A percentile compares a stretch with the other conserved stretches of the same genome.
These are phyloP conservation scores for Medicago ruthenica DNA, from an alignment of 306 rosid species.

Conservation along the genomic window DNA sequence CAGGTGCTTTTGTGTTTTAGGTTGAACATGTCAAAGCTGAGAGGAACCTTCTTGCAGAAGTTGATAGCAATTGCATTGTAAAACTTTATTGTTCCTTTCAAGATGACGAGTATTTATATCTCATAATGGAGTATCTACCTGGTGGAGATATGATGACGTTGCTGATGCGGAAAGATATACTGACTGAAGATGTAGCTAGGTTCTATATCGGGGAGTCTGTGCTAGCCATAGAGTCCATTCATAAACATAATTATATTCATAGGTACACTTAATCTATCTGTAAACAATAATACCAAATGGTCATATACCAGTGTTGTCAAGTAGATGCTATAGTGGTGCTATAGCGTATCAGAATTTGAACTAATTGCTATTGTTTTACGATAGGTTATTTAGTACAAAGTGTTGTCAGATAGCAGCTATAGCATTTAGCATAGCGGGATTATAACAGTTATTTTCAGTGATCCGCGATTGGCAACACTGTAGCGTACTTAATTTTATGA, in stretches of 20 bases:
- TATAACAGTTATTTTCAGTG: not conserved
- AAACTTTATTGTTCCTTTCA: constrained; percentile 91
- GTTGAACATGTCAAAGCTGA: constrained; percentile 96
- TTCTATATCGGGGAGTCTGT: constrained; percentile 90
- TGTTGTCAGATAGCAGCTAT: not conserved
- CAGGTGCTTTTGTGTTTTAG: constrained; percentile 49
- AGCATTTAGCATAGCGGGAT: not conserved
- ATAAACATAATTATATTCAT: constrained; percentile 86
- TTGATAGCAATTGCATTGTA: constrained; percentile 85
- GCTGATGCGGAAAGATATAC: constrained; percentile 82
- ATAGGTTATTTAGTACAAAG: not conserved
- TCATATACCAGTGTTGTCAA: not conserved
- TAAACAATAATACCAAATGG: constrained; percentile 1
- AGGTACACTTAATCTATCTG: constrained; percentile 52
- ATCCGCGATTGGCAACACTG: not conserved
- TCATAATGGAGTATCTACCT: constrained; percentile 89
- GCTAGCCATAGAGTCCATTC: constrained; percentile 92
- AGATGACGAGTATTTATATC: constrained; percentile 86
- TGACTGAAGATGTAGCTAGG: constrained; percentile 79
- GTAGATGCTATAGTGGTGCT: not conserved
- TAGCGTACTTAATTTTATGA: constrained; percentile 20
- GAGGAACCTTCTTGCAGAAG: constrained; percentile 90
- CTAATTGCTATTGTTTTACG: too few species aligned
- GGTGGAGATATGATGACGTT: constrained; percentile 97
- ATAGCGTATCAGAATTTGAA: not conserved